These are phyloP conservation scores for Tetrahymena malaccensis DNA, from an alignment of 73 alveolate species.

Conservation along the genomic window DNA sequence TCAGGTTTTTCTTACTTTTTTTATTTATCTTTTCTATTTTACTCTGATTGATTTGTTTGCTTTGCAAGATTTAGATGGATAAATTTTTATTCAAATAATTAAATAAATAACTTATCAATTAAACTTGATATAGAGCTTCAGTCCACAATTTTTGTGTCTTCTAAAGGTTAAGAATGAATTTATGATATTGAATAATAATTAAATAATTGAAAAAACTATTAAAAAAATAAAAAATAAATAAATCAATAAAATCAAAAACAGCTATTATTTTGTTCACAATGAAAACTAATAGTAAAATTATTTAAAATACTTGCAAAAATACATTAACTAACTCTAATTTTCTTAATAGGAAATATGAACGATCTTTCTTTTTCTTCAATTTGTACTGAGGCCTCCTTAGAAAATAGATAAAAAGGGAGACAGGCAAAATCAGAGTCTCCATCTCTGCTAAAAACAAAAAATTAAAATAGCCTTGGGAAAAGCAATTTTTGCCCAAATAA, in stretches of 20 bases:
- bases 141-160: background rate
- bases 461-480: background rate
- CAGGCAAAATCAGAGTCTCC: background rate
- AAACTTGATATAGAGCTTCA: background rate
- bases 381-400: background rate
- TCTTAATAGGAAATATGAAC: background rate
- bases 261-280: background rate
- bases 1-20: background rate
- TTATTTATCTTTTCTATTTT: too few species aligned
- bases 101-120: too few species aligned
- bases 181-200: too few species aligned
- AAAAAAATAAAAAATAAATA: too few species aligned
- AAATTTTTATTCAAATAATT: too few species aligned
- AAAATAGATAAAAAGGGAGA: background rate
- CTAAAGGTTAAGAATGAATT: too few species aligned
- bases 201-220: too few species aligned
- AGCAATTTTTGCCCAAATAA: background rate
- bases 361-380: background rate
- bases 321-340: too few species aligned
- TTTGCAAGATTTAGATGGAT: too few species aligned
- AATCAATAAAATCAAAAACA: too few species aligned
- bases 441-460: background rate
- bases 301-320: background rate
- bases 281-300: background rate
- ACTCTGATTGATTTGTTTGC: background rate